Conservation (phyloP, 768 basidiomycete species). For the Boletales sp. region DNA sequence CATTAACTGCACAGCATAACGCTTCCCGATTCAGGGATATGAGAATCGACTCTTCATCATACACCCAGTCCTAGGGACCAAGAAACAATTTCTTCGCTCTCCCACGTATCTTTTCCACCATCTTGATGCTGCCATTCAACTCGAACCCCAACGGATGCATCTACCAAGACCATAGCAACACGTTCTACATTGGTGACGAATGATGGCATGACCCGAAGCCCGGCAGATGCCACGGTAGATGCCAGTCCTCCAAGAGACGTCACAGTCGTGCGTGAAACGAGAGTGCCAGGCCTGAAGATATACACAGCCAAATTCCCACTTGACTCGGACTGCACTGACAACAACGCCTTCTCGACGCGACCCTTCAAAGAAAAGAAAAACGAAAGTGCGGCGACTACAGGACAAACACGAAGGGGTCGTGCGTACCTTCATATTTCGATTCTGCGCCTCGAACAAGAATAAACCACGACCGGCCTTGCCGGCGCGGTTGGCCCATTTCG, state of each 20-base stretch:
- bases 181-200: slow-evolving; percentile 19
- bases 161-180: slow-evolving; percentile 22
- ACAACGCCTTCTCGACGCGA: slow-evolving; percentile 16
- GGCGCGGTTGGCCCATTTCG: slow-evolving; percentile 19
- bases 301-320: slow-evolving; percentile 9
- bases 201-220: slow-evolving; percentile 19
- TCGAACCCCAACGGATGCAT: slow-evolving; percentile 24
- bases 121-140: slow-evolving; percentile 24
- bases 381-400: neutral
- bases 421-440: slow-evolving; percentile 25
- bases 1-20: neutral
- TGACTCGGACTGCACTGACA: slow-evolving; percentile 15
- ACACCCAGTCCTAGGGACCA: slow-evolving; percentile 22
- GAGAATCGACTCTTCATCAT: neutral
- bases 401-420: no score
- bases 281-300: slow-evolving; percentile 20
- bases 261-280: slow-evolving; percentile 9
- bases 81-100: slow-evolving; percentile 25
- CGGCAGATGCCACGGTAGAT: slow-evolving; percentile 14
- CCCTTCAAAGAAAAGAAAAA: slow-evolving; percentile 9
- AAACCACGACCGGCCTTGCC: slow-evolving; percentile 9
- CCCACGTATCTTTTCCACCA: slow-evolving; percentile 22
- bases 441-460: slow-evolving; percentile 15
- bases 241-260: slow-evolving; percentile 17
- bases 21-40: neutral